Evolutionary conservation across 2,329 filamentous ascomycete species (phyloP).

Genomic region (Fusarium globosum): DNA sequence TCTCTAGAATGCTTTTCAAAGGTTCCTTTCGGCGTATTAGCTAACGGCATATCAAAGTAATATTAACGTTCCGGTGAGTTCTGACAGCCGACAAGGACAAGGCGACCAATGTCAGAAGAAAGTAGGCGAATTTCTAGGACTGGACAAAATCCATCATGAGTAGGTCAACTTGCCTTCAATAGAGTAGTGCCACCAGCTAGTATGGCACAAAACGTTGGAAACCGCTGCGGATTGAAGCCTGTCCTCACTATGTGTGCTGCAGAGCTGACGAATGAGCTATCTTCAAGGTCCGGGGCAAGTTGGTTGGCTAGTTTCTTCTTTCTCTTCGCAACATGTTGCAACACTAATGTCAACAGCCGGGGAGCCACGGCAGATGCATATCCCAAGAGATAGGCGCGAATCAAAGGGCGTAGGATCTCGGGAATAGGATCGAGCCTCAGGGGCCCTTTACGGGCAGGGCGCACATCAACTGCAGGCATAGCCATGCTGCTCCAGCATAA

Average conservation of each 20-base stretch:
- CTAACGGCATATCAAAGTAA: conserved; percentile 2
- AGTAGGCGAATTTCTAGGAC: background rate
- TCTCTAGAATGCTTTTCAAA: conserved; percentile 46
- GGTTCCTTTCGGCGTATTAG: conserved; percentile 44
- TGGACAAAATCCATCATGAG: background rate
- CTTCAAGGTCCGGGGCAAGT: conserved; percentile 44
- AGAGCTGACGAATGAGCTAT: conserved; percentile 48
- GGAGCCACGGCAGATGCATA: conserved; percentile 70
- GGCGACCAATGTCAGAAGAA: background rate
- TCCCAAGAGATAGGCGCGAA: conserved; percentile 70
- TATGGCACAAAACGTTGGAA: conserved; percentile 71
- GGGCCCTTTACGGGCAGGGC: conserved; percentile 31
- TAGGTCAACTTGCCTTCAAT: conserved; percentile 61
- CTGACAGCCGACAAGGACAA: background rate
- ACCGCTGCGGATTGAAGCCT: conserved; percentile 66
- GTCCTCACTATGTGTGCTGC: conserved; percentile 57
- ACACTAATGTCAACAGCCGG: conserved; percentile 64
- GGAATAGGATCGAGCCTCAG: conserved; percentile 54
- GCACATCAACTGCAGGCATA: conserved; percentile 31
- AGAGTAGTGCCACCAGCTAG: conserved; percentile 70
- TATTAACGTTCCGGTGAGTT: background rate
- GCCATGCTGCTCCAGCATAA: conserved; percentile 26
- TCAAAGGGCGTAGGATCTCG: conserved; percentile 63
- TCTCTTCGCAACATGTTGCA: conserved; percentile 60
- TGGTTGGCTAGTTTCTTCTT: conserved; percentile 43